phyloP scores from a whole-genome alignment of 345 rosid genomes.

The Gossypioides kirkii region DNA sequence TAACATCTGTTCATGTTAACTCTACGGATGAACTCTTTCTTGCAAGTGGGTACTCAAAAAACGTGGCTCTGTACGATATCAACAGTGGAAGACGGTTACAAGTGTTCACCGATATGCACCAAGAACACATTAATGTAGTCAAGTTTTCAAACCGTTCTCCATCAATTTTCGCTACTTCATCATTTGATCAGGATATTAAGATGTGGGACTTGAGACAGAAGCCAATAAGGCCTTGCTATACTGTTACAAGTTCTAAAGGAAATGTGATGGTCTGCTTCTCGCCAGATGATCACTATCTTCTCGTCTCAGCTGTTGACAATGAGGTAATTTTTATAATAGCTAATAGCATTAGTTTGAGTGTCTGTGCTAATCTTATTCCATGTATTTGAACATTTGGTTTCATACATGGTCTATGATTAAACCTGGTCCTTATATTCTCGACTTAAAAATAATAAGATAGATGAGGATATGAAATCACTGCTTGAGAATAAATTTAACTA shows the following conservation, averaged over 20 bases:
- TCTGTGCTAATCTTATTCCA: background rate
- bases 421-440: background rate
- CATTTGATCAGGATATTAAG: slow-evolving; percentile 86
- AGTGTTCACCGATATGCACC: slow-evolving; percentile 82
- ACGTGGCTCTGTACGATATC: slow-evolving; percentile 83
- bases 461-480: background rate
- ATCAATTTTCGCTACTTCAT: slow-evolving; percentile 82
- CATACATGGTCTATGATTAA: background rate
- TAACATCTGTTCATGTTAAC: slow-evolving; percentile 90
- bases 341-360: slow-evolving; percentile 10
- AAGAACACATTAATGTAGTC: slow-evolving; percentile 86
- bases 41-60: slow-evolving; percentile 87
- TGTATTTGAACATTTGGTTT: background rate
- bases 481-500: background rate
- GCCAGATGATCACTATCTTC: slow-evolving; percentile 95
- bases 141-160: slow-evolving; percentile 91
- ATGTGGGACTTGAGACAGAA: slow-evolving; percentile 91
- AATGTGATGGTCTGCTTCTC: slow-evolving; percentile 99
- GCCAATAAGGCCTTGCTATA: slow-evolving; percentile 72
- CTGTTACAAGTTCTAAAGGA: slow-evolving; percentile 74
- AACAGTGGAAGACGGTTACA: slow-evolving; percentile 63
- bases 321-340: slow-evolving; percentile 48
- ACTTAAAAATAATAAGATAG: background rate
- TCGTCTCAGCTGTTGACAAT: slow-evolving; percentile 90
- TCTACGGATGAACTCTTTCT: slow-evolving; percentile 83